Base-by-base conservation (phyloP, 2,329 filamentous ascomycete genomes). In the Clonostachys chloroleuca region DNA sequence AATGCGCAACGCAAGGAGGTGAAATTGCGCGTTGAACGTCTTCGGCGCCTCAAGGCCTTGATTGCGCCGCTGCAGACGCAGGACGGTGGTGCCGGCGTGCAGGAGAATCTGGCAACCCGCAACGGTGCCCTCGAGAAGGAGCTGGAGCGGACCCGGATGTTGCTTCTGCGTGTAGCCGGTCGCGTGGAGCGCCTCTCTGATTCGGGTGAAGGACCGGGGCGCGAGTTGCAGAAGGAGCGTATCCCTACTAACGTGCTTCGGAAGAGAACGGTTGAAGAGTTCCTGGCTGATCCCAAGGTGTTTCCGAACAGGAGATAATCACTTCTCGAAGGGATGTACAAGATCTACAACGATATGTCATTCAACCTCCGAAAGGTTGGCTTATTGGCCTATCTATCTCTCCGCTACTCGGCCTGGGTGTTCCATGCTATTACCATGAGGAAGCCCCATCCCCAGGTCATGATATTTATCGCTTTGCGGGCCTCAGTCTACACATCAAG, bases 41-140 rank as follows among this genome's bases (percentile, higher is more conserved):
- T 75, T 56, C 75, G 66, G 48, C 66, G 59, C 54, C 73, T 87
- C 40, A 69, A 74, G 30, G 61, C 61, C 12, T 58, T 80, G 5
- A 61, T 87, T 3, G 68, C 68, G 34, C 80, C 80, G 1, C 52
- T 57, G 20, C 48, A 49, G 40, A 61, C 51, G 14, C 51, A 45
- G 9, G 56, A 59, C 5, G 34, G 64, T 57, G 54, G 65, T 54
- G 52, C 63, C 52, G 55, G 65, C 8, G 66, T 86, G 7, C 86
- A 90, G 60, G 76, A 80, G 49, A 89, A 88, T 59, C 62, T 90
- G 5, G 73, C 86, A 2, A 84, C 81, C 44, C 77, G 78, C 34
- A 78, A 85, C 58, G 81, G 83, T 2, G 76, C 82, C 43, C 62
- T 90, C 10, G 84, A 85, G 59, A 69, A 69, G 46, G 86, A 89